Evolutionary conservation across 495 filamentous ascomycete species (phyloP), one percentile per base, ranked within the genome.

Genomic region (Penicillium antarcticum): DNA sequence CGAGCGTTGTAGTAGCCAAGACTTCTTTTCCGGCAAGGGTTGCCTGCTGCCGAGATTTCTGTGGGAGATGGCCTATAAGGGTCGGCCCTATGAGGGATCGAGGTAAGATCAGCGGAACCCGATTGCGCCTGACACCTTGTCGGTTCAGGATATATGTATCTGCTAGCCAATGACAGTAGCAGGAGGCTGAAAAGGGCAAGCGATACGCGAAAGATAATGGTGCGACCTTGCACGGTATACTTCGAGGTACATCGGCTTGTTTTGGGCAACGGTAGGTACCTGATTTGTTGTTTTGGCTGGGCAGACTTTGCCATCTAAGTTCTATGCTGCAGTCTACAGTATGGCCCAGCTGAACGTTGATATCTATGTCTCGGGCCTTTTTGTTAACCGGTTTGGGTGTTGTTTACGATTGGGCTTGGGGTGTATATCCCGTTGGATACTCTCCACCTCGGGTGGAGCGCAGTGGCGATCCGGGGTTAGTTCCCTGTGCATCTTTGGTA

Each of bases 81-180:
- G 21, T 3, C 21, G 3, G 21, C 5, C 26, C 26, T 29, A 10
- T 29, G 9, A 29, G 66, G 89, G 87, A 57, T 87, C 85, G 2
- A 76, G 92, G 26, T 75, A 78, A 43, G 88, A 91, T 56, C 63
- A 95, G 11, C 78, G 80, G 16, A 84, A 78, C 70, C 1, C 83
- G 82, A 56, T 76, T 78, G 8, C 90, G 31, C 57, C 63, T 48
- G 84, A 87, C 49, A 82, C 86, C 38, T 95, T 96, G 51, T 69
- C 96, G 49, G 89, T 78, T 3, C 78, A 83, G 43, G 92, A 96
- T 61, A 68, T 96, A 65, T 64, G 42, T 29, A 29, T 29, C 8
- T 7, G 68, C 65, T 10, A 46, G 58, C 48, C 42, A 53, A 61
- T 68, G 51, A 62, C 8, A 16, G 14, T 32, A 13, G 16, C 33